phyloP scores from a whole-genome alignment of 2,329 filamentous ascomycete species.

The Fonsecaea nubica region DNA sequence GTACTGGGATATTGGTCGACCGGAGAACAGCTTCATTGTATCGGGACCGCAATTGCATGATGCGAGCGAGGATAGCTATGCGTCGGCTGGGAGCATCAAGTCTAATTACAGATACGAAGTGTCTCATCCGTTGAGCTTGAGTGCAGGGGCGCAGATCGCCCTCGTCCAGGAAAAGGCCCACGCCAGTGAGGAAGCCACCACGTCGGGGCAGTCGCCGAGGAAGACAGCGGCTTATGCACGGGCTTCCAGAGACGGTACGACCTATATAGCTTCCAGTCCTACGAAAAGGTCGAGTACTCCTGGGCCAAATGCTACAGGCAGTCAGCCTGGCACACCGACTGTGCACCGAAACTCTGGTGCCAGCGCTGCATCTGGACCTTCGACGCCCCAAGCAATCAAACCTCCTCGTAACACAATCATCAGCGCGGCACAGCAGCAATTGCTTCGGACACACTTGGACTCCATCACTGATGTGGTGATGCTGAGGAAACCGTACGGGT shows the following conservation, averaged over 20 bases:
- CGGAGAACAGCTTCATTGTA: constrained; percentile 79
- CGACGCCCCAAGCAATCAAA: constrained; percentile 42
- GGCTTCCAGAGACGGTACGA: constrained; percentile 11
- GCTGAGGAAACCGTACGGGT: constrained; percentile 86
- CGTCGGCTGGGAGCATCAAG: not conserved
- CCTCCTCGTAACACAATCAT: constrained; percentile 82
- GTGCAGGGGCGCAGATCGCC: constrained; percentile 62
- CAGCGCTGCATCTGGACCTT: constrained; percentile 4
- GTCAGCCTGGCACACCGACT: constrained; percentile 22
- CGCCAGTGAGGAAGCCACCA: constrained; percentile 45
- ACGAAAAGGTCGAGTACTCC: constrained; percentile 43
- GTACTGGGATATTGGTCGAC: constrained; percentile 86
- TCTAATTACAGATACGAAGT: constrained; percentile 73
- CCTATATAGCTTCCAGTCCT: constrained; percentile 6
- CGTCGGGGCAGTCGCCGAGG: not conserved
- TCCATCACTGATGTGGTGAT: constrained; percentile 86
- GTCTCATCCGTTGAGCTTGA: constrained; percentile 57
- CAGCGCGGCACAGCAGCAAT: constrained; percentile 81
- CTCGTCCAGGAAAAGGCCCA: constrained; percentile 70
- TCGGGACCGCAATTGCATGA: constrained; percentile 69
- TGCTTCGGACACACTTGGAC: constrained; percentile 87
- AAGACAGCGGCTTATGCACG: constrained; percentile 8
- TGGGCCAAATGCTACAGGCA: constrained; percentile 7
- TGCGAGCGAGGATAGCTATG: constrained; percentile 63
- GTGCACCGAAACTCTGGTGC: not conserved